Evolutionary conservation across 208 protist genomes (phyloP).

Genomic region (Crithidia bombi): DNA sequence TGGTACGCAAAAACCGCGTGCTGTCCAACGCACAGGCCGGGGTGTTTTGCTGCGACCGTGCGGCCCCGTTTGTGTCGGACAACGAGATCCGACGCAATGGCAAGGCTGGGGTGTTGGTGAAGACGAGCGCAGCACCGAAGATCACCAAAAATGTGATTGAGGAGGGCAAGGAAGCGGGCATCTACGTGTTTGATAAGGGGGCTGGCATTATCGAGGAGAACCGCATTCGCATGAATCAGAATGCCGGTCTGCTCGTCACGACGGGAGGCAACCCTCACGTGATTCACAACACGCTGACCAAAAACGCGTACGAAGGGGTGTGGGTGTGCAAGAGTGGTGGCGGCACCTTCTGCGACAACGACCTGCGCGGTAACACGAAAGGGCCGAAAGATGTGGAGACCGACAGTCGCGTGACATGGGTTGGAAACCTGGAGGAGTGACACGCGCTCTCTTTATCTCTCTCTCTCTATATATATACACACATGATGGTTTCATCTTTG

Average conservation of each 20-base stretch:
- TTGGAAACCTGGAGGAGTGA: slow-evolving; percentile 62
- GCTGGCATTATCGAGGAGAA: slow-evolving; percentile 83
- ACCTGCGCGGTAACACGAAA: slow-evolving; percentile 81
- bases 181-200: slow-evolving; percentile 88
- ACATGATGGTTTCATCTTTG: too few species aligned
- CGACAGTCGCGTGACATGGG: slow-evolving; percentile 56
- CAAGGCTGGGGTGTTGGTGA: slow-evolving; percentile 86
- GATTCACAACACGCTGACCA: slow-evolving; percentile 68
- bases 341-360: slow-evolving; percentile 82
- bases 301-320: slow-evolving; percentile 87
- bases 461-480: background rate
- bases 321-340: slow-evolving; percentile 88
- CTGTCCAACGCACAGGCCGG: slow-evolving; percentile 76
- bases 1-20: slow-evolving; percentile 75
- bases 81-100: slow-evolving; percentile 79
- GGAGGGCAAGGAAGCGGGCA: slow-evolving; percentile 82
- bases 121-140: slow-evolving; percentile 67
- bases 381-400: slow-evolving; percentile 80
- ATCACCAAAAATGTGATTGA: slow-evolving; percentile 77
- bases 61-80: slow-evolving; percentile 64
- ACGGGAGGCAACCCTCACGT: slow-evolving; percentile 69
- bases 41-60: slow-evolving; percentile 81
- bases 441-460: slow-evolving; percentile 1
- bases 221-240: slow-evolving; percentile 68
- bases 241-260: slow-evolving; percentile 88